Percentiles rank a stretch among this genome's conserved stretches.
phyloP scores from a whole-genome alignment of 2,329 filamentous ascomycete genomes.

The Eutypella sp. region DNA sequence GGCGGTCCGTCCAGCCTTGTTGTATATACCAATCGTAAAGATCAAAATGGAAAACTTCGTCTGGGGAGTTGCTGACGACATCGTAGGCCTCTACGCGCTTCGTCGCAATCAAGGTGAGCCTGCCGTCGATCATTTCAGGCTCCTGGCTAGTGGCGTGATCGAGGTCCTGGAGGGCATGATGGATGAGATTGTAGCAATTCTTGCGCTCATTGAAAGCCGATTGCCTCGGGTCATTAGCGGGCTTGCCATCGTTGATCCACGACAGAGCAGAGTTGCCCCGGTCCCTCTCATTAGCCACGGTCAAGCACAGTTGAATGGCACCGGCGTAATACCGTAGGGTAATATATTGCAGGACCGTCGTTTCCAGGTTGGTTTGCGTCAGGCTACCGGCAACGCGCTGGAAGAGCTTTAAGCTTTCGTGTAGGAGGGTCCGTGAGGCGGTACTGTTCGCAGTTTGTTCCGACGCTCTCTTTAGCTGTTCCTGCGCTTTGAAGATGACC shows the following conservation, averaged over 20 bases:
- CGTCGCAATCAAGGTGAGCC: conserved; percentile 67
- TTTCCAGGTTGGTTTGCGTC: conserved; percentile 72
- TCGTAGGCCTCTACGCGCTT: conserved; percentile 85
- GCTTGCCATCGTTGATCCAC: conserved; percentile 83
- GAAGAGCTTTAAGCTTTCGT: conserved; percentile 85
- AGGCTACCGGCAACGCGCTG: conserved; percentile 82
- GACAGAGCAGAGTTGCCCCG: conserved; percentile 78
- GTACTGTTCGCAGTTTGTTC: conserved; percentile 74
- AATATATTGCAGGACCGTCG: conserved; percentile 74
- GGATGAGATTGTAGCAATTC: conserved; percentile 81
- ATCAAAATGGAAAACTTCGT: conserved; percentile 92
- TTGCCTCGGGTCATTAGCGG: conserved; percentile 64
- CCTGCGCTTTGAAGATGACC: conserved; percentile 96
- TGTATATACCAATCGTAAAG: conserved; percentile 97
- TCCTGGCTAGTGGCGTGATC: conserved; percentile 66
- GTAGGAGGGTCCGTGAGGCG: conserved; percentile 70
- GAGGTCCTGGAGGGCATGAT: conserved; percentile 71
- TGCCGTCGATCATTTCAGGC: conserved; percentile 72
- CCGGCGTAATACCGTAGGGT: conserved; percentile 85
- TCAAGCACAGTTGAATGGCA: conserved; percentile 80
- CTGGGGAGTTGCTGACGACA: conserved; percentile 80
- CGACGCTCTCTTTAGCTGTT: conserved; percentile 82
- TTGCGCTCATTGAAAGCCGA: conserved; percentile 66
- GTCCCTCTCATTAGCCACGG: conserved; percentile 79
- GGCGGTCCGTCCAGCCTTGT: conserved; percentile 77